Percentiles rank a stretch among this genome's conserved stretches.
Evolutionary conservation across 352 stramenopile species (phyloP).

Genomic region (Globisporangium mamillatum): DNA sequence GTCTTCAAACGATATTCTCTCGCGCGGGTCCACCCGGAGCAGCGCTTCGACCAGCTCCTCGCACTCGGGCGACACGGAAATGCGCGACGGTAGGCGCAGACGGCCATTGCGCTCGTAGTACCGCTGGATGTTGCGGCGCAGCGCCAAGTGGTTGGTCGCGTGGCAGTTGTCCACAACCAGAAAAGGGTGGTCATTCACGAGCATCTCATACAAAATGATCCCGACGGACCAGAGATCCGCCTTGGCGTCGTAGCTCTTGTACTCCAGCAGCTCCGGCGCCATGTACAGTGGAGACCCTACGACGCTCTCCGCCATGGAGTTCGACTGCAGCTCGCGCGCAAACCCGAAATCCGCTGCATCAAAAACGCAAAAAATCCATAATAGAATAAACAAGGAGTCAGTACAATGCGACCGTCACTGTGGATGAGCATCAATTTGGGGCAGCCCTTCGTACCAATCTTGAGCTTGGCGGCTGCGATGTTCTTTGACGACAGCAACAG

Average conservation of each 20-base stretch:
- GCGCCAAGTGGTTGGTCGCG: slow-evolving; percentile 73
- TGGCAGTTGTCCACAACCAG: slow-evolving; percentile 71
- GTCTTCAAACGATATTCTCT: slow-evolving; percentile 77
- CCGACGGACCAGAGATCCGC: slow-evolving; percentile 79
- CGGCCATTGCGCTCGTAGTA: slow-evolving; percentile 66
- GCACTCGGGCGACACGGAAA: slow-evolving; percentile 62
- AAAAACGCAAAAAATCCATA: background rate
- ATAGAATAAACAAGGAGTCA: background rate
- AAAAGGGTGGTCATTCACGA: slow-evolving; percentile 79
- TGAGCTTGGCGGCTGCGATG: slow-evolving; percentile 58
- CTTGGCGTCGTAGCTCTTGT: slow-evolving; percentile 85
- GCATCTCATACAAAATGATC: slow-evolving; percentile 84
- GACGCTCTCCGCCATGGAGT: slow-evolving; percentile 79
- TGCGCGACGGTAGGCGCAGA: slow-evolving; percentile 45
- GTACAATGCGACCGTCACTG: background rate
- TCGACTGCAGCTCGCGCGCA: slow-evolving; percentile 58
- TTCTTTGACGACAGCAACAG: slow-evolving; percentile 73
- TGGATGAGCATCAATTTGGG: background rate
- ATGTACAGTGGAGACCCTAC: slow-evolving; percentile 81
- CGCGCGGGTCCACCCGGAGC: slow-evolving; percentile 54
- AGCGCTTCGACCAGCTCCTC: slow-evolving; percentile 58
- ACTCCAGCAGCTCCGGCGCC: slow-evolving; percentile 76
- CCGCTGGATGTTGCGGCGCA: slow-evolving; percentile 74
- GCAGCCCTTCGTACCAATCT: slow-evolving; percentile 46
- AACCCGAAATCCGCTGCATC: slow-evolving; percentile 70